Evolutionary conservation across 169 alveolate species (phyloP).

Genomic region (Plasmodium vinckei): DNA sequence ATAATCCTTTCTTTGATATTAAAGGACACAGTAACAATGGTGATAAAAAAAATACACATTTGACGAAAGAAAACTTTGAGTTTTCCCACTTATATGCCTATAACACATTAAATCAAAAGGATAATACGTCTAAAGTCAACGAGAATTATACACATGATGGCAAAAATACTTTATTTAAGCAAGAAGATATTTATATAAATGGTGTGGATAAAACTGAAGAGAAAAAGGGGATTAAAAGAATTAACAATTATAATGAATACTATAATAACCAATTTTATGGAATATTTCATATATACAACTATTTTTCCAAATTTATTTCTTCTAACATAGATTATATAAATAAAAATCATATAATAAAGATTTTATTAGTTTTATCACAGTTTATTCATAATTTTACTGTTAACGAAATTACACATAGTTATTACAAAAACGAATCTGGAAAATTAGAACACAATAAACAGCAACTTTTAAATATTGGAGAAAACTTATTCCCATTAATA

Average conservation of each 20-base stretch:
- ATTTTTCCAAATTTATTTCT: constrained; percentile 28
- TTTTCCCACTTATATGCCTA: no score
- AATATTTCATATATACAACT: constrained; percentile 54
- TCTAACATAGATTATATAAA: constrained; percentile 55
- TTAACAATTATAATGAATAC: constrained; percentile 11
- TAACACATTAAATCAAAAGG: no score
- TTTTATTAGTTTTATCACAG: constrained; percentile 56
- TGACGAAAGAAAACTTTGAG: background rate
- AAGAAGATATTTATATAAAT: background rate
- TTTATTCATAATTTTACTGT: constrained; percentile 19
- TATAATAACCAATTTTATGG: constrained; percentile 33
- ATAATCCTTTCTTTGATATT: background rate
- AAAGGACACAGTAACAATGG: background rate
- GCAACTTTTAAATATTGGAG: constrained; percentile 12
- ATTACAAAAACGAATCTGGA: background rate
- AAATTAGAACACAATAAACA: background rate
- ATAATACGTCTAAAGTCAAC: no score
- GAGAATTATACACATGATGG: no score
- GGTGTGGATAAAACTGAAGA: background rate
- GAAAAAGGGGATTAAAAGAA: background rate
- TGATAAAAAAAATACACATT: background rate
- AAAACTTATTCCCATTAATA: constrained; percentile 37
- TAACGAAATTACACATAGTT: background rate
- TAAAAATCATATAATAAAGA: constrained; percentile 62
- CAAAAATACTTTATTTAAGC: background rate